Conservation (phyloP, 2,329 filamentous ascomycete genomes). For the Colletotrichum tanaceti region DNA sequence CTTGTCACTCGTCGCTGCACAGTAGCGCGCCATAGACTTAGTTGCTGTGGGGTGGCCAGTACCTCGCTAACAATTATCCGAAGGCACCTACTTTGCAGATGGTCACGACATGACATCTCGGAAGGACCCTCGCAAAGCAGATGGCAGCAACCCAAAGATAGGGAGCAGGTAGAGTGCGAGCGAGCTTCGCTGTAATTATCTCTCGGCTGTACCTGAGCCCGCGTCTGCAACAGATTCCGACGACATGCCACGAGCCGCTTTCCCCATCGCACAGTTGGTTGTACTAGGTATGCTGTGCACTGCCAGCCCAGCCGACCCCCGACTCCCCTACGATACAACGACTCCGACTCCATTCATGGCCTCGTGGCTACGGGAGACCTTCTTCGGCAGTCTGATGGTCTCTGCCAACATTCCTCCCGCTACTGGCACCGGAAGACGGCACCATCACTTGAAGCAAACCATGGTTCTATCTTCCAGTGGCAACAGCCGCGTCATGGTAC, state of each 20-base stretch:
- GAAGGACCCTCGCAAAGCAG: neutral
- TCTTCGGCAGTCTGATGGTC: constrained; percentile 10
- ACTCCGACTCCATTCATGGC: constrained; percentile 24
- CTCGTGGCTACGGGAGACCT: constrained; percentile 33
- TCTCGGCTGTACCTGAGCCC: too few relatives aligned
- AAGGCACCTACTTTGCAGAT: too few relatives aligned
- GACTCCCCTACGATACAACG: constrained; percentile 15
- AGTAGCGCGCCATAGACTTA: constrained; percentile 36
- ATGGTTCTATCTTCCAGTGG: neutral
- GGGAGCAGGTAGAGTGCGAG: neutral
- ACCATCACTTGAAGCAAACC: neutral
- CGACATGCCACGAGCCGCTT: neutral
- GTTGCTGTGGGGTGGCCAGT: constrained; percentile 31
- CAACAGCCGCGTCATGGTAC: constrained; percentile 26
- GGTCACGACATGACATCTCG: neutral
- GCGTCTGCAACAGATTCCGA: neutral
- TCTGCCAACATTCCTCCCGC: constrained; percentile 22
- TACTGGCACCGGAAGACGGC: neutral
- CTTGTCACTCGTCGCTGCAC: constrained; percentile 26
- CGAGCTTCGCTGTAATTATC: neutral
- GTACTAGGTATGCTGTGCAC: neutral
- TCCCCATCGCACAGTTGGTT: neutral
- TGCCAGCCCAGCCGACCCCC: neutral
- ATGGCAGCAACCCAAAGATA: neutral
- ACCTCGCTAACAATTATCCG: constrained; percentile 33